phyloP scores from a whole-genome alignment of 2,329 filamentous ascomycete genomes.

The Alternaria sp. region DNA sequence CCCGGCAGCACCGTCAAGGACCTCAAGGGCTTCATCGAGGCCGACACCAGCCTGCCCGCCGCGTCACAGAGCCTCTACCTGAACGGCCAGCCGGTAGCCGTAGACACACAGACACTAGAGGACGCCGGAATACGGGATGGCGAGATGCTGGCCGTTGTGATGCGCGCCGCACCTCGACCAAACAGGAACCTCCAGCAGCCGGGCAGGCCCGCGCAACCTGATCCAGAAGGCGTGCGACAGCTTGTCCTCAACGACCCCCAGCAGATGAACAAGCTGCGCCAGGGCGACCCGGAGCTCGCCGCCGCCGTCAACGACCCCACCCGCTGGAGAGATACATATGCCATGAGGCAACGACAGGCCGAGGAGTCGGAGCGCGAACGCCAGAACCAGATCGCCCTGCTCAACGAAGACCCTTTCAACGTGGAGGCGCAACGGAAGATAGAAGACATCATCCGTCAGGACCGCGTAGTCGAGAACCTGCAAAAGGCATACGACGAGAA shows the following conservation, averaged over 20 bases:
- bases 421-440: slow-evolving; percentile 89
- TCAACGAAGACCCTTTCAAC: slow-evolving; percentile 96
- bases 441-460: slow-evolving; percentile 95
- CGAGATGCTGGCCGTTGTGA: slow-evolving; percentile 90
- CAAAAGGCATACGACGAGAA: slow-evolving; percentile 98
- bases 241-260: slow-evolving; percentile 81
- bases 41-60: slow-evolving; percentile 77
- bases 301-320: slow-evolving; percentile 76
- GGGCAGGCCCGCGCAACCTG: slow-evolving; percentile 26
- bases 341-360: slow-evolving; percentile 72
- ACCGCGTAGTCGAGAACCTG: slow-evolving; percentile 91
- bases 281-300: slow-evolving; percentile 77
- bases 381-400: slow-evolving; percentile 78
- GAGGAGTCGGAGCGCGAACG: slow-evolving; percentile 76
- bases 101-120: slow-evolving; percentile 81
- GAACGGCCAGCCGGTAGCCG: slow-evolving; percentile 80
- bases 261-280: slow-evolving; percentile 72
- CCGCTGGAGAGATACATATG: slow-evolving; percentile 76
- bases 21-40: slow-evolving; percentile 86
- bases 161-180: slow-evolving; percentile 50
- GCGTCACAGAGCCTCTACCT: slow-evolving; percentile 84
- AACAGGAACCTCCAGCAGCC: slow-evolving; percentile 14
- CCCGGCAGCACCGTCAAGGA: slow-evolving; percentile 82
- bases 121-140: slow-evolving; percentile 82
- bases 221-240: slow-evolving; percentile 83